Base-by-base conservation (phyloP, 768 basidiomycete genomes). In the Pisolithus albus region DNA sequence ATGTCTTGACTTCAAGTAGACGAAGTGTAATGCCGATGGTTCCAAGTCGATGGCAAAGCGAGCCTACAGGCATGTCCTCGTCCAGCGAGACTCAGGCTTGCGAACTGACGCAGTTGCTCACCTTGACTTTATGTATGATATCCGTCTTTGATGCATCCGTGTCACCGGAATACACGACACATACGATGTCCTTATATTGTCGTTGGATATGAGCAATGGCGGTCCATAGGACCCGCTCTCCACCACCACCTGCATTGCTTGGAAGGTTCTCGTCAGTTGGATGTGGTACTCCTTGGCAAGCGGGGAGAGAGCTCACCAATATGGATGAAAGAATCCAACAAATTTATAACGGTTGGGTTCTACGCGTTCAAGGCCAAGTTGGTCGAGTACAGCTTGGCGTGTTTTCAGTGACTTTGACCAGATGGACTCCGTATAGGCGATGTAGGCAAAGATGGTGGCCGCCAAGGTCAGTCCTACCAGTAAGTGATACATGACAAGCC, bases 191-290 rank as follows among this genome's bases (percentile, higher is more conserved):
- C 4, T 77, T 77, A 52, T 87, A 77, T 16, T 77, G 73, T 19
- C 79, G 75, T 61, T 96, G 93, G 48, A 89, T 71, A 53, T 82
- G 77, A 0, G 84, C 77, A 30, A 97, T 78, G 1, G 92, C 94
- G 0, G 88, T 85, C 93, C 94, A 97, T 0, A 99, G 71, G 1
- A 99, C 96, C 1, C 93, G 82, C 68, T 98, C 95, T 1, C 96
- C 95, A 24, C 95, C 96, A 10, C 95, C 95, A 0, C 95, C 94
- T 36, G 94, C 93, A 75, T 98, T 96, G 63, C 95, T 86, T 65
- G 43, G 37, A 45, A 47, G 56, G 65, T 67, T 67, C 64, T 61
- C 68, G 71, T 73, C 64, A 75, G 67, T 52, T 10, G 24, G 28
- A 39, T 24, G 23, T 19, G 32, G 52, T 23, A 40, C 18, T 19